These are phyloP conservation scores for Neurospora crassa DNA, from an alignment of 2,329 filamentous ascomycete species.

Conservation along the genomic window DNA sequence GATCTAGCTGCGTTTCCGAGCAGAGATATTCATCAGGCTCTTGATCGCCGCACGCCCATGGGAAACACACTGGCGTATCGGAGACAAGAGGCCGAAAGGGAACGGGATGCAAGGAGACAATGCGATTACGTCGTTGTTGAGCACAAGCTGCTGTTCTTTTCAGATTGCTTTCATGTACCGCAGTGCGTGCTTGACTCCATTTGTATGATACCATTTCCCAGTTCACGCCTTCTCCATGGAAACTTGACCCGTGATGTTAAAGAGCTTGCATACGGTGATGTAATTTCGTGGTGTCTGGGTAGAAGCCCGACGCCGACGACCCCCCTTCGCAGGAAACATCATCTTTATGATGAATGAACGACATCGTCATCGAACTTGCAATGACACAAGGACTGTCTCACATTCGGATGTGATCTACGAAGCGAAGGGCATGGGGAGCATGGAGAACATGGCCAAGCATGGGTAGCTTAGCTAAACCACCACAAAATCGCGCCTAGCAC, in stretches of 20 bases:
- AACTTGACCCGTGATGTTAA: not conserved
- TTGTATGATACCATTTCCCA: not conserved
- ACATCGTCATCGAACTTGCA: not conserved
- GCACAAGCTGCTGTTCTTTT: slow-evolving; percentile 1
- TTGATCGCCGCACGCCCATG: not conserved
- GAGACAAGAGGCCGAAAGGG: not conserved
- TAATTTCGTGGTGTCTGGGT: not conserved
- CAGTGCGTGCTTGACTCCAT: not conserved
- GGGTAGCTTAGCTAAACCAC: not conserved
- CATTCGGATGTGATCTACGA: not conserved
- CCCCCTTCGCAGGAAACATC: not conserved
- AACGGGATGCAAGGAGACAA: slow-evolving; percentile 29
- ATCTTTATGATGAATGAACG: not conserved
- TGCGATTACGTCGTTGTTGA: slow-evolving; percentile 35
- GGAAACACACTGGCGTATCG: not conserved
- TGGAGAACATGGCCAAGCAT: not conserved
- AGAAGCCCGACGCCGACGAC: not conserved
- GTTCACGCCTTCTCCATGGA: not conserved
- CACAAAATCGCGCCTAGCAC: not conserved
- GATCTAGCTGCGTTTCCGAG: not conserved
- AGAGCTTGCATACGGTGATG: not conserved
- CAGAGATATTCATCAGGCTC: not conserved
- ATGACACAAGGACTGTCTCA: not conserved
- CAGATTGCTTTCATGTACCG: not conserved
- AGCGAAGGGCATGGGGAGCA: too few species aligned